Percentiles rank a stretch among this genome's conserved stretches.
phyloP scores from a whole-genome alignment of 2,329 filamentous ascomycete genomes.

The Penicillium palitans region DNA sequence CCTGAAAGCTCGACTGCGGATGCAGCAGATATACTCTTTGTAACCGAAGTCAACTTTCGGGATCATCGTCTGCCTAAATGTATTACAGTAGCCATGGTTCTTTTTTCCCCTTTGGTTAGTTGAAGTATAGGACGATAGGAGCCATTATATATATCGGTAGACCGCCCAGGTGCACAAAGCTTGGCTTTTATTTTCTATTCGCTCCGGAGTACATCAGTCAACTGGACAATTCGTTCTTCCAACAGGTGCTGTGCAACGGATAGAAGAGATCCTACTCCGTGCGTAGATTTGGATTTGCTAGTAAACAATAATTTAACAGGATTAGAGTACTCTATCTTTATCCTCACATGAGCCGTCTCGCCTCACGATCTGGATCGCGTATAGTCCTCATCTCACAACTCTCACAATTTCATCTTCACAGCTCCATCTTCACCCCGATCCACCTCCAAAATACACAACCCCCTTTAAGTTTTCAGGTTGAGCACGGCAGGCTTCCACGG shows the following conservation, averaged over 20 bases:
- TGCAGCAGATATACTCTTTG: not conserved
- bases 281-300: not conserved
- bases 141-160: too few relatives aligned
- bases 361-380: not conserved
- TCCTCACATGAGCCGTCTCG: not conserved
- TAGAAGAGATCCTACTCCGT: not conserved
- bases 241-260: not conserved
- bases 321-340: not conserved
- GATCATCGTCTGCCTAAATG: not conserved
- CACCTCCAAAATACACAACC: not conserved
- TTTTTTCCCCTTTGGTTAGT: too few relatives aligned
- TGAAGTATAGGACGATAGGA: too few relatives aligned
- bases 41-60: not conserved
- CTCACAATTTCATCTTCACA: not conserved
- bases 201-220: too few relatives aligned
- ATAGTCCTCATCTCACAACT: not conserved
- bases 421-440: too few relatives aligned
- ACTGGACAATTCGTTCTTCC: not conserved
- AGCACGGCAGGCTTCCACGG: constrained; percentile 60
- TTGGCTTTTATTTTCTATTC: too few relatives aligned
- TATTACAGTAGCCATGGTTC: too few relatives aligned
- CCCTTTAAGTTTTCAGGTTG: constrained; percentile 40
- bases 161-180: too few relatives aligned
- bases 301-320: too few relatives aligned
- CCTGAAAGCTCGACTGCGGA: not conserved